A percentile compares a stretch with the other conserved stretches of the same genome.
Evolutionary conservation across 345 rosid species (phyloP).

Genomic region (Citrus sp.): DNA sequence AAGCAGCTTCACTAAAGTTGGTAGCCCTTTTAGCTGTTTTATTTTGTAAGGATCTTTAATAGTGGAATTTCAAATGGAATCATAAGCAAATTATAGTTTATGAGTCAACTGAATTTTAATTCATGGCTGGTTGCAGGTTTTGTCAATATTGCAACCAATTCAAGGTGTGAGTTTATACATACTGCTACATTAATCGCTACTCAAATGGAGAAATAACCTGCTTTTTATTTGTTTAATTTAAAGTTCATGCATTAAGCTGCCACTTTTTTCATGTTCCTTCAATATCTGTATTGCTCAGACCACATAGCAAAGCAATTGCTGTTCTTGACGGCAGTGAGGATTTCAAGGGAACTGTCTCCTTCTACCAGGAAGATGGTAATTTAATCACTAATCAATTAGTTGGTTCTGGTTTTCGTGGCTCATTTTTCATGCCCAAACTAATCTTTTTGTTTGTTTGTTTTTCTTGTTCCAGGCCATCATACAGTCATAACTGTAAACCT

Average conservation of each 20-base stretch:
- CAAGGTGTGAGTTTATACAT: too few relatives aligned
- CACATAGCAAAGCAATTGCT: slow-evolving; percentile 72
- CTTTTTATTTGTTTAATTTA: neutral
- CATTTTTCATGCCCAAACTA: neutral
- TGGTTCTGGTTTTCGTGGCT: neutral
- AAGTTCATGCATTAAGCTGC: neutral
- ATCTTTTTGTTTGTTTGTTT: neutral
- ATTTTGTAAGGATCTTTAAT: too few relatives aligned
- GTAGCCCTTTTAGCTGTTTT: too few relatives aligned
- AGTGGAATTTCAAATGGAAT: too few relatives aligned
- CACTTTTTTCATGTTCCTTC: neutral
- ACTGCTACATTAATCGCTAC: neutral
- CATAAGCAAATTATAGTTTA: too few relatives aligned
- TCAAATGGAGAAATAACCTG: too few relatives aligned
- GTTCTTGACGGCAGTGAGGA: slow-evolving; percentile 70
- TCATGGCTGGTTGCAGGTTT: too few relatives aligned
- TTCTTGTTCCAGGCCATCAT: slow-evolving; percentile 36
- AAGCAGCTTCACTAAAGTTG: too few relatives aligned
- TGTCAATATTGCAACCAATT: too few relatives aligned
- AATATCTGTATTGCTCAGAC: slow-evolving; percentile 31
- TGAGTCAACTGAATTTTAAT: too few relatives aligned
- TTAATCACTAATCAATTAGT: neutral
- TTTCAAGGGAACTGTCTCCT: slow-evolving; percentile 70
- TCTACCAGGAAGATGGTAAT: slow-evolving; percentile 77
- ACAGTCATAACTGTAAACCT: slow-evolving; percentile 75